Evolutionary conservation across 2,329 filamentous ascomycete species (phyloP), one percentile per base, ranked within the genome.

Genomic region (Aspergillus sp.): DNA sequence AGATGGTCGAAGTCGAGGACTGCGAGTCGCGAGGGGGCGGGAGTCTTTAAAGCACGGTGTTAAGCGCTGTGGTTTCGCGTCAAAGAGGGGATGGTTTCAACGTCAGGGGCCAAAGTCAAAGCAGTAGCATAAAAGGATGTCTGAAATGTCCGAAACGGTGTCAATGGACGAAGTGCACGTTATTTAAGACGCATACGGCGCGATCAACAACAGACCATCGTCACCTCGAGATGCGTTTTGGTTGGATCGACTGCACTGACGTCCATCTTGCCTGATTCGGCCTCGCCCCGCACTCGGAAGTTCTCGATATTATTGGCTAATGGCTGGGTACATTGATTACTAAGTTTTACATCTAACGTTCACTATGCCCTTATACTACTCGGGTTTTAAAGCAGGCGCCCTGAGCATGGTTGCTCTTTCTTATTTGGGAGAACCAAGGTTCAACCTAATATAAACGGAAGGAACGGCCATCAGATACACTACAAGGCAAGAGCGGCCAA

Each of bases 221-320:
- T 37, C 15, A 39, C 27, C 11, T 41, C 37, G 45, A 40, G 37
- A 45, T 27, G 15, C 12, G 12, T 47, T 49, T n/a, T 41, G 35
- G 54, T 46, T 49, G 58, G 48, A 57, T 48, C 45, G 35, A 33
- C 14, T 55, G 37, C 35, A 37, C 52, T 61, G 61, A 63, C 61
- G 57, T 63, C 50, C 57, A 57, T 53, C 47, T 44, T 40, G 23
- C 55, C 46, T 15, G 11, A 41, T 46, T 33, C 51, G 51, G 54
- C 56, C 9, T 19, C 40, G 54, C 55, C 59, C 59, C 59, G 61
- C 61, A 44, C 39, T 40, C 2, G 4, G 24, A 17, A 17, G 4
- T 1, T 3, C 7, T 31, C 3, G 27, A 11, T 9, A 31, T 31
- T 11, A 31, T 31, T 31, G 8, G 4, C 14, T 9, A 27, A 41